Percentiles rank a stretch among this genome's conserved stretches.
Evolutionary conservation across 768 basidiomycete genomes (phyloP).

Genomic region (Boletus rufocinnamomeus): DNA sequence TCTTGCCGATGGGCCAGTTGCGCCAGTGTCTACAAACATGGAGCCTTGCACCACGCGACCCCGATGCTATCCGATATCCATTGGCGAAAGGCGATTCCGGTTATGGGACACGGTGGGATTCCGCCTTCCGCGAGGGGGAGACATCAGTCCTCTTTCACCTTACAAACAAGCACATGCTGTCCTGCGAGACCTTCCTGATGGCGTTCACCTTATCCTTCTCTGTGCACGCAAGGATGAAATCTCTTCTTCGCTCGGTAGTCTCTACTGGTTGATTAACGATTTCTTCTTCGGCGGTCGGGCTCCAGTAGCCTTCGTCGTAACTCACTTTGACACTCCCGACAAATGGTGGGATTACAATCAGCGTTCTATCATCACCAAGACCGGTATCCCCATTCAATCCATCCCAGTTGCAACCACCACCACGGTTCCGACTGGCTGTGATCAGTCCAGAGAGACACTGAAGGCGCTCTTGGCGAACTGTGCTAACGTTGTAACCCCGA

Average conservation of each 20-base stretch:
- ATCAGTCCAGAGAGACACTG: no score
- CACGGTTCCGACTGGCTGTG: no score
- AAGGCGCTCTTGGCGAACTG: no score
- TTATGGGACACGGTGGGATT: conserved; percentile 33
- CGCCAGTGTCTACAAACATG: conserved; percentile 25
- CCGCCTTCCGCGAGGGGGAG: conserved; percentile 4
- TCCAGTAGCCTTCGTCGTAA: conserved; percentile 38
- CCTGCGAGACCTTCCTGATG: conserved; percentile 27
- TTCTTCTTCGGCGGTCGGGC: conserved; percentile 37
- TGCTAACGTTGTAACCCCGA: no score
- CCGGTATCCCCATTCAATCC: no score
- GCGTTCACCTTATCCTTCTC: conserved; percentile 40
- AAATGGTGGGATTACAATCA: conserved; percentile 31
- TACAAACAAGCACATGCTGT: conserved; percentile 29
- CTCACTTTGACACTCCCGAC: conserved; percentile 31
- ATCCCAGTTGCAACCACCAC: no score
- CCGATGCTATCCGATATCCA: not conserved
- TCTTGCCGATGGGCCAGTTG: conserved; percentile 19
- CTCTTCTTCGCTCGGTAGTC: conserved; percentile 26
- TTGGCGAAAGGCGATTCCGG: conserved; percentile 7
- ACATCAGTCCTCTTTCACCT: not conserved
- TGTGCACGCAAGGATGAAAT: conserved; percentile 35
- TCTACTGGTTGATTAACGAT: conserved; percentile 36
- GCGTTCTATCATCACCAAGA: no score
- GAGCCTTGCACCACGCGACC: conserved; percentile 34